Evolutionary conservation across 495 filamentous ascomycete species (phyloP), one percentile per base, ranked within the genome.

Genomic region (Aspergillus cavernicola): DNA sequence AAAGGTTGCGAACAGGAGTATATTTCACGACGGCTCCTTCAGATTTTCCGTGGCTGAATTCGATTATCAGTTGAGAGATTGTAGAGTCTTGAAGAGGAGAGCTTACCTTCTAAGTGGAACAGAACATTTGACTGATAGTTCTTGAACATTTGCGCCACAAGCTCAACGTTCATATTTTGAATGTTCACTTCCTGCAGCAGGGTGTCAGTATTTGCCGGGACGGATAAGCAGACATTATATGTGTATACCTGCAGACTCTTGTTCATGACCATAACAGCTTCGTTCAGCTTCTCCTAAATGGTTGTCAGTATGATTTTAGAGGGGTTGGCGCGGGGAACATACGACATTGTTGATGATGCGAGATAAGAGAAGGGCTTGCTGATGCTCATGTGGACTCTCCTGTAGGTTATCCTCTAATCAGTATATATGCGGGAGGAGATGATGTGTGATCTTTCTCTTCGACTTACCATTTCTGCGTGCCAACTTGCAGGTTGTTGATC

Each of bases 61-160:
- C 37, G 12, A 10, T 36, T 19, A 24, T 35, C 3, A 45, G 28
- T 7, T 12, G 52, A 32, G 11, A 8, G n/a, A 9, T 23, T 9
- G 12, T 10, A 7, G 11, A 33, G 3, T 13, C 31, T 13, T 9
- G 15, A 13, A 4, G 4, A 9, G 4, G 15, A 24, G n/a, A 11
- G 50, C 71, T 49, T 77, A 95, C 93, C 93, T 83, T 97, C 95
- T 23, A 98, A 77, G 63, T 98, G 93, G 65, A 98, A 98, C 2
- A 97, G 76, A 12, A 98, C 93, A 62, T 97, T 98, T 4, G 89
- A 95, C 68, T 96, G 90, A 67, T 98, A 98, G 71, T 97, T 98
- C 79, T 97, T 96, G 77, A 97, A 98, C 93, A 98, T 98, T 69
- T 97, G 93, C 7, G 93, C 91, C 3, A 97, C 93, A 8, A 97